These are phyloP conservation scores for Suillus weaverae DNA, from an alignment of 768 basidiomycete species.

Conservation along the genomic window DNA sequence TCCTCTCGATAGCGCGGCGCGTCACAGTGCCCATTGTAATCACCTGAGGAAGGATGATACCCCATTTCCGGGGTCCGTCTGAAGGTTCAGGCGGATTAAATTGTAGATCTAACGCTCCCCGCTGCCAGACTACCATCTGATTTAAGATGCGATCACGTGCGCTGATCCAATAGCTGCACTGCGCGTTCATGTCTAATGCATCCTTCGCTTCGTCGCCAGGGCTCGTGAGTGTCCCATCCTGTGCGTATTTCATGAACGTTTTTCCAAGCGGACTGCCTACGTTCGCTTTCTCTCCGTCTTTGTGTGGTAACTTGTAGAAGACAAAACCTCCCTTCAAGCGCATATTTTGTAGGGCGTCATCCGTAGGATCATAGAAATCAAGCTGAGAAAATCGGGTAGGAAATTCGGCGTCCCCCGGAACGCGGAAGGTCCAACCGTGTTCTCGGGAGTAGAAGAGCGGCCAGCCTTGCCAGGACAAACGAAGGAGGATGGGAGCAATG, in stretches of 20 bases:
- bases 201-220: constrained; percentile 78
- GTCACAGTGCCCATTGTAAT: constrained; percentile 99
- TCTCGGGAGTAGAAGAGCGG: constrained; percentile 84
- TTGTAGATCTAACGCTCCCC: constrained; percentile 51
- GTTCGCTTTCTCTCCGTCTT: constrained; percentile 91
- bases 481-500: constrained; percentile 81
- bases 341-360: constrained; percentile 55
- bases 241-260: constrained; percentile 83
- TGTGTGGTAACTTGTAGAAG: constrained; percentile 95
- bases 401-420: constrained; percentile 49
- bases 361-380: constrained; percentile 61
- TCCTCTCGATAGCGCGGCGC: constrained; percentile 94
- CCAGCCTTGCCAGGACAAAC: constrained; percentile 83
- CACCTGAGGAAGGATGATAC: constrained; percentile 93
- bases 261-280: constrained; percentile 93
- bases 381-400: constrained; percentile 47
- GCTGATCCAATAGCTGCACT: constrained; percentile 98
- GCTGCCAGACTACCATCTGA: constrained; percentile 91
- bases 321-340: constrained; percentile 47
- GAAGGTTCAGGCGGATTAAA: constrained; percentile 30
- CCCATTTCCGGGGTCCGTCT: constrained; percentile 56
- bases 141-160: constrained; percentile 88
- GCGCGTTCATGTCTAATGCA: constrained; percentile 88
- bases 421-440: constrained; percentile 91
- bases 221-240: constrained; percentile 84